Percentiles rank a stretch among this genome's conserved stretches.
phyloP scores from a whole-genome alignment of 768 basidiomycete genomes.

The Nidula microcarpa region DNA sequence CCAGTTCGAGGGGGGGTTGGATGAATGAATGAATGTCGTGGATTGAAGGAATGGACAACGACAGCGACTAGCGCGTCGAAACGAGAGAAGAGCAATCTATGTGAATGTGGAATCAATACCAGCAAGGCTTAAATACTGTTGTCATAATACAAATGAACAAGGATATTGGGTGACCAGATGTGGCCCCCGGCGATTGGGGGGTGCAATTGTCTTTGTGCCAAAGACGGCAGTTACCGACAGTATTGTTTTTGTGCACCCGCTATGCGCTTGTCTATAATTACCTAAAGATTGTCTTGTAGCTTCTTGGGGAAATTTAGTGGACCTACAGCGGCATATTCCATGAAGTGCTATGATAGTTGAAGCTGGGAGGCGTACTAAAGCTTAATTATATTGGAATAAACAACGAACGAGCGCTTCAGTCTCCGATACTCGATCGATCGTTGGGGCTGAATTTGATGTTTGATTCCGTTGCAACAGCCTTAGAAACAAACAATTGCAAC shows the following conservation, averaged over 20 bases:
- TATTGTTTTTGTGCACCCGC: slow-evolving; percentile 4
- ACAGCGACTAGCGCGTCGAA: slow-evolving; percentile 15
- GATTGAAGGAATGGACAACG: slow-evolving; percentile 5
- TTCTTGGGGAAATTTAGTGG: too few species aligned
- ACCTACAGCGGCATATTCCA: too few species aligned
- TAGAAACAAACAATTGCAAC: background rate
- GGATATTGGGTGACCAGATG: too few species aligned
- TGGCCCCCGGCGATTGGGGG: too few species aligned
- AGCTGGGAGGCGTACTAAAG: too few species aligned
- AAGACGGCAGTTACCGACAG: background rate
- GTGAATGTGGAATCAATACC: background rate
- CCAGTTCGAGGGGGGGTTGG: background rate
- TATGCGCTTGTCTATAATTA: background rate
- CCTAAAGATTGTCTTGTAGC: too few species aligned
- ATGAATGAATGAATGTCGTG: slow-evolving; percentile 8
- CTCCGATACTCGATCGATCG: too few species aligned
- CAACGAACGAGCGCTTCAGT: background rate
- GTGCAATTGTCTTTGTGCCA: slow-evolving; percentile 3
- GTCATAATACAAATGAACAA: background rate
- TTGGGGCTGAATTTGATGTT: too few species aligned
- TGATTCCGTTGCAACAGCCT: background rate
- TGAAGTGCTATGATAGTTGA: too few species aligned
- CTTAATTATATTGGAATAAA: too few species aligned
- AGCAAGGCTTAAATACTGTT: background rate
- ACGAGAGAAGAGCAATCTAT: background rate